Percentiles rank a stretch among this genome's conserved stretches.
These are phyloP conservation scores for Trebouxia gelatinosa DNA, from an alignment of 163 green algal species.

Conservation along the genomic window DNA sequence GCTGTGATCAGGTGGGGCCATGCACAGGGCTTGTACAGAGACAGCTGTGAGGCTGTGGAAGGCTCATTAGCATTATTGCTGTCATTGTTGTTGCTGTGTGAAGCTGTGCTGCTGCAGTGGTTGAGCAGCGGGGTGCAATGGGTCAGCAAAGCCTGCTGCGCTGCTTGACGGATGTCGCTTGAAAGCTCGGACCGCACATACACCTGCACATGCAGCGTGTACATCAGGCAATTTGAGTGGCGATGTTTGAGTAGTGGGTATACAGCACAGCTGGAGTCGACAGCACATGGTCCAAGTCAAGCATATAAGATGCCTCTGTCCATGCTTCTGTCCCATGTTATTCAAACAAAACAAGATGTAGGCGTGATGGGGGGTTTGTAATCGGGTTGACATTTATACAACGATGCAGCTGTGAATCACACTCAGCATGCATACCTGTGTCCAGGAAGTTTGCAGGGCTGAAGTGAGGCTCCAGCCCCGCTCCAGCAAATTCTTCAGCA, in stretches of 20 bases:
- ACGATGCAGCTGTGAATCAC: no score
- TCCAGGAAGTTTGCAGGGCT: slow-evolving; percentile 55
- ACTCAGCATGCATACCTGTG: slow-evolving; percentile 56
- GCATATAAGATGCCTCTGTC: no score
- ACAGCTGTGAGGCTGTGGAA: slow-evolving; percentile 5
- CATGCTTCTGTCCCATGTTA: no score
- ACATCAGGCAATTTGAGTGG: not conserved
- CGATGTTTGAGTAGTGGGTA: no score
- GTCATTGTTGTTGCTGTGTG: not conserved
- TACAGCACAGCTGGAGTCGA: no score
- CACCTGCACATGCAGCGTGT: no score
- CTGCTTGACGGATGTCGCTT: not conserved
- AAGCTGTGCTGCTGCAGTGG: no score
- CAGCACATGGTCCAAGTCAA: no score
- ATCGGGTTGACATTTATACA: no score
- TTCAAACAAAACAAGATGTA: no score
- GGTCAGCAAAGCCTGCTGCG: slow-evolving; percentile 25
- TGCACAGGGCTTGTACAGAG: slow-evolving; percentile 36
- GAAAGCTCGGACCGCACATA: slow-evolving; percentile 26
- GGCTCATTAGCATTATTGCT: not conserved
- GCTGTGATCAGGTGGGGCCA: slow-evolving; percentile 42
- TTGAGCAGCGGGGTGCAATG: slow-evolving; percentile 12
- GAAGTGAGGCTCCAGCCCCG: slow-evolving; percentile 50
- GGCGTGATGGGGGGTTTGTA: no score
- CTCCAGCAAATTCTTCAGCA: slow-evolving; percentile 57